Base-by-base conservation (phyloP, 163 green algal species). In the Coccomyxa subellipsoidea region DNA sequence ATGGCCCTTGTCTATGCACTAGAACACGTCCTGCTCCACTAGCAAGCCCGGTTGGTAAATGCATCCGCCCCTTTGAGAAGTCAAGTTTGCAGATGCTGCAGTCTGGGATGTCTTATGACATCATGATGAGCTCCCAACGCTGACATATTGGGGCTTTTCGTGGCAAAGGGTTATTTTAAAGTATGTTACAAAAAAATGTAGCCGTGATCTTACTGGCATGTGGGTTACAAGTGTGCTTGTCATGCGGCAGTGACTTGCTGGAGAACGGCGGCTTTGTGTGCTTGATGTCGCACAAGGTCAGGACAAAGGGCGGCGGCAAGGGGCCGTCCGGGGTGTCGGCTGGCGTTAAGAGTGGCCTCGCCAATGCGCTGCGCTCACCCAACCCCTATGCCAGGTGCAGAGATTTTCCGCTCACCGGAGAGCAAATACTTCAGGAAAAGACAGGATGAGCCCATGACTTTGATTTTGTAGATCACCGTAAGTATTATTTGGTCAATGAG, bases 201-300 rank as follows among this genome's bases (percentile, higher is more conserved):
- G n/a, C n/a, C n/a, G n/a, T n/a, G n/a, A n/a, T n/a, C n/a, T n/a
- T n/a, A n/a, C n/a, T n/a, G n/a, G n/a, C n/a, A n/a, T n/a, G n/a
- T n/a, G n/a, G n/a, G n/a, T n/a, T n/a, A n/a, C n/a, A n/a, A n/a
- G n/a, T n/a, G n/a, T n/a, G n/a, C 18, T n/a, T 72, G 59, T 32
- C 27, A 5, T 73, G 4, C 21, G 25, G 79, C 83, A 87, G 86
- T 29, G 88, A 94, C 47, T 69, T 90, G 31, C 9, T 79, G 2
- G 89, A 95, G 54, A 82, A 95, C 69, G 87, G 88, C 15, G 93
- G 93, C 10, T 94, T 95, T 54, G 73, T 95, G 1, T 96, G 88
- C 80, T 87, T 97, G 39, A 83, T 86, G 35, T 86, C 88, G 1
- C 85, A 87, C 25, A 89, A 91, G 71, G 93, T 87, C 77, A 83